Conservation (phyloP, 1,284 basidiomycete genomes). For the Leccinum subspadiceum region DNA sequence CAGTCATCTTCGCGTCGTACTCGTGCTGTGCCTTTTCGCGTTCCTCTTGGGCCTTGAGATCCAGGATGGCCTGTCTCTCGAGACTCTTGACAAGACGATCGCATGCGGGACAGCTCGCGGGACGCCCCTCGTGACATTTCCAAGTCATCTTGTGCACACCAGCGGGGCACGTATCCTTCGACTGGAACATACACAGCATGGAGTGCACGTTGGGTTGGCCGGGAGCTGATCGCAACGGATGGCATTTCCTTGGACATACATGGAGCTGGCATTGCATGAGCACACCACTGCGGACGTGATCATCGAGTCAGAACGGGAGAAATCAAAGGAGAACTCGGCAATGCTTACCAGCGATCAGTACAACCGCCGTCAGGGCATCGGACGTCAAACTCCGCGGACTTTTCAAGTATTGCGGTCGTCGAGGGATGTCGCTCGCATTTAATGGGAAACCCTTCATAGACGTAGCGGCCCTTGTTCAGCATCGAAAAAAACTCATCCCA, state of each 20-base stretch:
- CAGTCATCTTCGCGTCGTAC: conserved; percentile 33
- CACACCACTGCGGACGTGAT: conserved; percentile 35
- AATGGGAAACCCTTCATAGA: conserved; percentile 60
- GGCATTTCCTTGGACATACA: conserved; percentile 53
- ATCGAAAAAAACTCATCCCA: conserved; percentile 51
- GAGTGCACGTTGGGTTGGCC: conserved; percentile 45
- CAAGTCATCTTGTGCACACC: conserved; percentile 35
- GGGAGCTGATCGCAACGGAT: conserved; percentile 29
- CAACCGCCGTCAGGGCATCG: conserved; percentile 63
- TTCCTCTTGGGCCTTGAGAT: conserved; percentile 33
- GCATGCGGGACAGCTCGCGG: conserved; percentile 33
- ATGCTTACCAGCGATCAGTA: conserved; percentile 49
- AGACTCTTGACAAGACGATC: conserved; percentile 32
- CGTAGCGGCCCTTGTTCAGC: conserved; percentile 40
- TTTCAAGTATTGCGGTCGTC: conserved; percentile 36
- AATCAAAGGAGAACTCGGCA: background rate
- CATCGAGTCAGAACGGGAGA: conserved; percentile 1
- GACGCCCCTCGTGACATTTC: conserved; percentile 36
- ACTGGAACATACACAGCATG: conserved; percentile 37
- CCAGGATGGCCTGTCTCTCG: conserved; percentile 30
- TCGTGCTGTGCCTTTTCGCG: conserved; percentile 34
- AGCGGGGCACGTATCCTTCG: conserved; percentile 34
- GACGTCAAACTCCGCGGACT: conserved; percentile 48
- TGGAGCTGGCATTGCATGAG: conserved; percentile 50
- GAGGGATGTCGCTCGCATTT: conserved; percentile 54